Evolutionary conservation across 2,329 filamentous ascomycete genomes (phyloP).

Genomic region (Cytospora mali): DNA sequence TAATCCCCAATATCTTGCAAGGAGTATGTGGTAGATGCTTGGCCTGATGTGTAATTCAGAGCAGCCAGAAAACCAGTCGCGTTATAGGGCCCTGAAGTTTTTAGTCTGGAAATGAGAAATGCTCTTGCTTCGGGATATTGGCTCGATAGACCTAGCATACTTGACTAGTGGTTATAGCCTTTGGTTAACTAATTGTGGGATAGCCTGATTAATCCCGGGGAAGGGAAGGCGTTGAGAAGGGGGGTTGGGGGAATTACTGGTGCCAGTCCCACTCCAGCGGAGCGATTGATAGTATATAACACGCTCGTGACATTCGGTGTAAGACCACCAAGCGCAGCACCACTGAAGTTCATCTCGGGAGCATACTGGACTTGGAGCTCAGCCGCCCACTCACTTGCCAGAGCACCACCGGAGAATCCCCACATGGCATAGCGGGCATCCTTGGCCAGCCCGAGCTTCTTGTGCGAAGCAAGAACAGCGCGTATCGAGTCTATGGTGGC

Average conservation of each 20-base stretch:
- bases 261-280: constrained; percentile 12
- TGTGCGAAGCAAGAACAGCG: constrained; percentile 39
- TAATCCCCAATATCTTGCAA: constrained; percentile 36
- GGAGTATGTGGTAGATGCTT: constrained; percentile 28
- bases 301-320: constrained; percentile 45
- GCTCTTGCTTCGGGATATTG: constrained; percentile 37
- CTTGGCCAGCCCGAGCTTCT: constrained; percentile 30
- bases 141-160: constrained; percentile 38
- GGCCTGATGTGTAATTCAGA: constrained; percentile 26
- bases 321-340: constrained; percentile 52
- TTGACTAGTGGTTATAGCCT: background rate
- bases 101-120: constrained; percentile 33
- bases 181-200: constrained; percentile 28
- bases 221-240: constrained; percentile 35
- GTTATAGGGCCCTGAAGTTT: constrained; percentile 31
- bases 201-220: constrained; percentile 22
- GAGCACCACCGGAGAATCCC: constrained; percentile 59
- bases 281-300: constrained; percentile 39
- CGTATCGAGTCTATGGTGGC: constrained; percentile 49
- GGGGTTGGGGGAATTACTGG: background rate
- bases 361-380: constrained; percentile 56
- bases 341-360: constrained; percentile 52
- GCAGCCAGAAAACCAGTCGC: constrained; percentile 33
- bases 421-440: constrained; percentile 45
- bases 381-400: constrained; percentile 55